These are phyloP conservation scores for Malassezia arunalokei DNA, from an alignment of 1,284 basidiomycete genomes.

Conservation along the genomic window DNA sequence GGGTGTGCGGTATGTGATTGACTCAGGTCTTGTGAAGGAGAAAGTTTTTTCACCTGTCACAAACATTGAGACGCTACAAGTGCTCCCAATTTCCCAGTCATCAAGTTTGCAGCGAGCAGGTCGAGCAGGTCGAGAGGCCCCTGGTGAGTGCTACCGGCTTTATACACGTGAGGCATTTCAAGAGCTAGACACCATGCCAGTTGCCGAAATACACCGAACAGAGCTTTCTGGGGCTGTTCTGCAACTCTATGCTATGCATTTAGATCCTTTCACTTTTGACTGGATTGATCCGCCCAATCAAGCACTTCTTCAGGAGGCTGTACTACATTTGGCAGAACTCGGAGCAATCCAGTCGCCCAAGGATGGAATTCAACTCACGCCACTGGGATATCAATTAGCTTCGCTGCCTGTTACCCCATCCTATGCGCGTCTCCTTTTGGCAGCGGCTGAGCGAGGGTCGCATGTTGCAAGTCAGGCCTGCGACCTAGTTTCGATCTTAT, in stretches of 20 bases:
- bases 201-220: conserved; percentile 36
- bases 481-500: conserved; percentile 41
- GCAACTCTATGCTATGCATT: conserved; percentile 32
- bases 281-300: conserved; percentile 37
- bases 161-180: conserved; percentile 30
- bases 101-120: conserved; percentile 36
- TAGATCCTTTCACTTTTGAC: conserved; percentile 38
- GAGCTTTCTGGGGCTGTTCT: conserved; percentile 31
- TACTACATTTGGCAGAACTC: conserved; percentile 32
- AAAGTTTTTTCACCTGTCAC: conserved; percentile 57
- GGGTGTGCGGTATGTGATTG: conserved; percentile 86
- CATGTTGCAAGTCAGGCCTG: conserved; percentile 26
- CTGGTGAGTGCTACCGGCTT: conserved; percentile 39
- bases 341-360: conserved; percentile 25
- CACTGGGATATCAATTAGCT: conserved; percentile 32
- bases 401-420: conserved; percentile 34
- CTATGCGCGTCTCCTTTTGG: conserved; percentile 32
- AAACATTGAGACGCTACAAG: conserved; percentile 31
- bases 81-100: conserved; percentile 32
- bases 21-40: conserved; percentile 73
- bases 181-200: conserved; percentile 16
- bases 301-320: conserved; percentile 23
- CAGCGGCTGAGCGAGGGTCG: conserved; percentile 27
- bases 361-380: conserved; percentile 20
- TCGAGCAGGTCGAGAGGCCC: conserved; percentile 35